Evolutionary conservation across 2,329 filamentous ascomycete species (phyloP).

Genomic region (Verticillium longisporum): DNA sequence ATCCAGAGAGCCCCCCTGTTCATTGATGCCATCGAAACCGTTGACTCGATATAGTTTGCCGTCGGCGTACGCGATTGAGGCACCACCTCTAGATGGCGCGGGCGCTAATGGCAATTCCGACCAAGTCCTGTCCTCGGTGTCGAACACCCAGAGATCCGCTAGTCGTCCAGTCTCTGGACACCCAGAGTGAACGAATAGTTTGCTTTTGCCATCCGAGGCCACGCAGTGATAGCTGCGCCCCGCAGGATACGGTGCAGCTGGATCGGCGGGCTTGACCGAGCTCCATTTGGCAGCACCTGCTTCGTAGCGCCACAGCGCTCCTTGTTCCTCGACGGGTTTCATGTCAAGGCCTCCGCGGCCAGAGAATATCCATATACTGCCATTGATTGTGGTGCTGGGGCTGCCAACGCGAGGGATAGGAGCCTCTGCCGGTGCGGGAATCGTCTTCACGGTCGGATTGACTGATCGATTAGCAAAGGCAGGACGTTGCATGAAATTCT

Average conservation of each 20-base stretch:
- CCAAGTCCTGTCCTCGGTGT: slow-evolving; percentile 39
- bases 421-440: slow-evolving; percentile 13
- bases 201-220: slow-evolving; percentile 29
- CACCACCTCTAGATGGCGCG: slow-evolving; percentile 43
- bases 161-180: slow-evolving; percentile 51
- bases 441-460: slow-evolving; percentile 7
- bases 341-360: slow-evolving; percentile 55
- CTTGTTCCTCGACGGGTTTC: slow-evolving; percentile 52
- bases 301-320: slow-evolving; percentile 50
- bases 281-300: slow-evolving; percentile 34
- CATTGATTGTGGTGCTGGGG: slow-evolving; percentile 35
- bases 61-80: slow-evolving; percentile 34
- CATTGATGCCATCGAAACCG: slow-evolving; percentile 55
- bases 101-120: slow-evolving; percentile 43
- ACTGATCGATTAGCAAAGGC: neutral
- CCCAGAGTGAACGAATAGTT: slow-evolving; percentile 53
- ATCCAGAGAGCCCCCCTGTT: slow-evolving; percentile 53
- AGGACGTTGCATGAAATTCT: neutral
- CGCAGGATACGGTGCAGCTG: slow-evolving; percentile 30
- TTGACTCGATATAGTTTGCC: slow-evolving; percentile 51
- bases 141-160: slow-evolving; percentile 55
- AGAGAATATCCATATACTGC: slow-evolving; percentile 53
- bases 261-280: slow-evolving; percentile 28
- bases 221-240: slow-evolving; percentile 51
- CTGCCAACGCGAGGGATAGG: slow-evolving; percentile 51